These are phyloP conservation scores for Trypanosoma caninum DNA, from an alignment of 208 protist genomes.

Conservation along the genomic window DNA sequence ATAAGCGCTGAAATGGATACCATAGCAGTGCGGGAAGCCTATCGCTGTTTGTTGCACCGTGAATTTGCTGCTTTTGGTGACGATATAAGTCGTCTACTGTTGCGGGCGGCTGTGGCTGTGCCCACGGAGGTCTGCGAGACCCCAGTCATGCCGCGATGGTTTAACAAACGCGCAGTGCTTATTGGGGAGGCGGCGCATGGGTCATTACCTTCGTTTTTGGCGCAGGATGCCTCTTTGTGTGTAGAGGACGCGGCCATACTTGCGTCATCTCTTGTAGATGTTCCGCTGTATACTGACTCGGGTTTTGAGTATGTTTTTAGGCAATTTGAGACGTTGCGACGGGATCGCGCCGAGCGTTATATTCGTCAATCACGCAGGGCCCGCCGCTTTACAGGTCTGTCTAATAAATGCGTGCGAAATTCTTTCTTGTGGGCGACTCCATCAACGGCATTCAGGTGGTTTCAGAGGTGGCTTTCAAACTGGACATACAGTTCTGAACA, in stretches of 20 bases:
- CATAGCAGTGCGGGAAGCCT: slow-evolving; percentile 43
- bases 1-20: slow-evolving; percentile 32
- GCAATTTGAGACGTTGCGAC: slow-evolving; percentile 79
- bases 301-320: slow-evolving; percentile 86
- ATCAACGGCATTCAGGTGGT: slow-evolving; percentile 32
- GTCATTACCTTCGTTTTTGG: slow-evolving; percentile 75
- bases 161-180: slow-evolving; percentile 81
- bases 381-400: slow-evolving; percentile 52
- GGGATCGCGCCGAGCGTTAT: slow-evolving; percentile 84
- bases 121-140: slow-evolving; percentile 77
- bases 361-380: slow-evolving; percentile 82
- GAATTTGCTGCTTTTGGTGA: slow-evolving; percentile 60
- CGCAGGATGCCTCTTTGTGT: slow-evolving; percentile 83
- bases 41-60: slow-evolving; percentile 37
- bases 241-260: slow-evolving; percentile 88
- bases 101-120: slow-evolving; percentile 48
- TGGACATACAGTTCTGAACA: slow-evolving; percentile 86
- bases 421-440: slow-evolving; percentile 38
- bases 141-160: slow-evolving; percentile 88
- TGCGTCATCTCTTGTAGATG: slow-evolving; percentile 71
- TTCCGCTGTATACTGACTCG: slow-evolving; percentile 68
- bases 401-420: slow-evolving; percentile 47
- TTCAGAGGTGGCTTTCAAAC: slow-evolving; percentile 74
- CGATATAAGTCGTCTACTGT: slow-evolving; percentile 32
- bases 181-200: slow-evolving; percentile 87